phyloP scores from a whole-genome alignment of 305 asterid genomes.

The Caryopteris hybrid region DNA sequence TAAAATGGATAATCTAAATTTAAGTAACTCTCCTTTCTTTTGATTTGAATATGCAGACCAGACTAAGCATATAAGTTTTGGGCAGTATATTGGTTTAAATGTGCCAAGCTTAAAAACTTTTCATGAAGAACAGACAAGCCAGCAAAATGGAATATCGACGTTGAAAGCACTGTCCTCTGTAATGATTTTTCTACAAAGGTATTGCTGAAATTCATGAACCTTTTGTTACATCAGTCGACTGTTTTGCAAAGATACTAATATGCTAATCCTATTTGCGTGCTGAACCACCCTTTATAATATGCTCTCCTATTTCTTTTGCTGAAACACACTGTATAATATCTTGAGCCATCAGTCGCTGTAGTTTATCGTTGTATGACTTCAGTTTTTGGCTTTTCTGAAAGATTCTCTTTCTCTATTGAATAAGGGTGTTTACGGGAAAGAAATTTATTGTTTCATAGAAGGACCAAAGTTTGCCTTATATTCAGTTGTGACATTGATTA shows the following conservation, averaged over 20 bases:
- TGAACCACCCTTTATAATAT: not conserved
- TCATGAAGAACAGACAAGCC: slow-evolving; percentile 43
- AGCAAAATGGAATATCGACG: slow-evolving; percentile 48
- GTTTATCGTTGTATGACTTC: slow-evolving; percentile 1
- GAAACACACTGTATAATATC: not conserved
- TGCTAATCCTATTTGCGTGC: not conserved
- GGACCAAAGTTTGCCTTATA: not conserved
- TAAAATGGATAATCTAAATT: not conserved
- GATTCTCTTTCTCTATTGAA: not conserved
- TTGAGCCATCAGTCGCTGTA: not conserved
- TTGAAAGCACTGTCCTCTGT: slow-evolving; percentile 71
- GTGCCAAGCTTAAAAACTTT: slow-evolving; percentile 74
- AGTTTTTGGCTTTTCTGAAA: slow-evolving; percentile 7
- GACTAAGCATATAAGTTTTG: slow-evolving; percentile 51
- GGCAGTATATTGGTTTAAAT: slow-evolving; percentile 66
- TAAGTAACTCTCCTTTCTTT: slow-evolving; percentile 1
- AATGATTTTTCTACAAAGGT: slow-evolving; percentile 81
- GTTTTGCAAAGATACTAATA: not conserved
- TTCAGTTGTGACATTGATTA: slow-evolving; percentile 6
- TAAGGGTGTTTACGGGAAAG: not conserved
- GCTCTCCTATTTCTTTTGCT: not conserved
- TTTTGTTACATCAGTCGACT: not conserved
- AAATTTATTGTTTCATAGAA: not conserved
- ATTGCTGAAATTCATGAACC: slow-evolving; percentile 9
- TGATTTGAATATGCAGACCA: slow-evolving; percentile 51